These are phyloP conservation scores for Prototheca wickerhamii DNA, from an alignment of 163 green algal genomes.

Conservation along the genomic window DNA sequence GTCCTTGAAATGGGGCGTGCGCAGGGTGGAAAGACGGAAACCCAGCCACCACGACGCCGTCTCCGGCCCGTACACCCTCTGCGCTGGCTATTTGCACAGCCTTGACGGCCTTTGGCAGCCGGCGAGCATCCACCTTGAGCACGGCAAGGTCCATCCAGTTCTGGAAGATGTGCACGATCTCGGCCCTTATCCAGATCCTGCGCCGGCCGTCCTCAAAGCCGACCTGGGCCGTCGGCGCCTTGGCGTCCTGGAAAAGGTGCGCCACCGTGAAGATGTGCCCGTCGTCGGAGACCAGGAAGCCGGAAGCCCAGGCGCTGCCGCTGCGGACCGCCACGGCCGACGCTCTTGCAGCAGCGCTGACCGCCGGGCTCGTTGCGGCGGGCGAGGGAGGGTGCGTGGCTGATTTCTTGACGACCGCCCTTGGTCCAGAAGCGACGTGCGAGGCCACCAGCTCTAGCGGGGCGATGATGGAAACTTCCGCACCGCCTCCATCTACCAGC, in stretches of 20 bases:
- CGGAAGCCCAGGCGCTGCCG: not conserved
- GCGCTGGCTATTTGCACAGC: not conserved
- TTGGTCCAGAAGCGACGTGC: not conserved
- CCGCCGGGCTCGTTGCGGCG: not conserved
- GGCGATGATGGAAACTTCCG: not conserved
- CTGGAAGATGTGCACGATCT: not conserved
- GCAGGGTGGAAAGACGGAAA: not conserved
- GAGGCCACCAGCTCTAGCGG: not conserved
- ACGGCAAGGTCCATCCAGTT: not conserved
- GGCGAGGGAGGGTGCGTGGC: no score
- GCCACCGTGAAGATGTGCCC: conserved; percentile 4
- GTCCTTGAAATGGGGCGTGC: not conserved
- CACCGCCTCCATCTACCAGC: not conserved
- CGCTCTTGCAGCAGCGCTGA: not conserved
- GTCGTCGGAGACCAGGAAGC: not conserved
- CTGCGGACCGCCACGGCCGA: not conserved
- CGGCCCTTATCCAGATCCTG: not conserved
- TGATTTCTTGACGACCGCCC: not conserved
- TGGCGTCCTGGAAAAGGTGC: not conserved
- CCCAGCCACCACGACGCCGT: not conserved
- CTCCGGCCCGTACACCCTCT: not conserved
- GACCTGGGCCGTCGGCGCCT: not conserved
- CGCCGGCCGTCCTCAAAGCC: not conserved
- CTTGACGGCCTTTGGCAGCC: not conserved
- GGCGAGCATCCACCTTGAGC: not conserved